Evolutionary conservation across 352 stramenopile genomes (phyloP), one percentile per base, ranked within the genome.

Genomic region (Achlya hypogyna): DNA sequence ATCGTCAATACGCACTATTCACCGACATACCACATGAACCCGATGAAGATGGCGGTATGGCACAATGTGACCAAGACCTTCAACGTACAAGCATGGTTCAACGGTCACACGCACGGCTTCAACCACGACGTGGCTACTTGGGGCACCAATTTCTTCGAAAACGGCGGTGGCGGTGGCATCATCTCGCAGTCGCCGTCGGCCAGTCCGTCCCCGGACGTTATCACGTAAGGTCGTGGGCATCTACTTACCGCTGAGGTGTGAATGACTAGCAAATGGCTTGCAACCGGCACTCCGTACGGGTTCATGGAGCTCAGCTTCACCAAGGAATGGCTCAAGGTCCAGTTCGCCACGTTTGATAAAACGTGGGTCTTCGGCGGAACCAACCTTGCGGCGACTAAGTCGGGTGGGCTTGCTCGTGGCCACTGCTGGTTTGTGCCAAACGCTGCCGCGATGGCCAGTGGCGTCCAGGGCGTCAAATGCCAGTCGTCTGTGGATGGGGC

Each of bases 1-100:
- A 73, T 92, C 51, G 78, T 94, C 53, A 94, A 92, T 74, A 91
- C 86, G 69, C 86, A 94, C 76, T 94, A 94, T 78, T 94, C 84
- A 53, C 84, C 86, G 18, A 83, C 91, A 71, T 92, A 92, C 69
- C 85, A 93, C 77, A 93, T 93, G 85, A 87, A 76, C 63, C 78
- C 86, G 47, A 77, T 87, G 69, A 88, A 88, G 75, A 91, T 92
- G 80, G 90, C 91, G 72, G 78, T 84, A 62, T 93, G 85, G 85
- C 92, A 88, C 71, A 74, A 81, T 71, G 73, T 93, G 65, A 86
- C 83, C 8, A 93, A 92, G 70, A 79, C 87, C 9, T 70, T 79
- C 64, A 75, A 76, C 25, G 84, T 87, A 2, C 84, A 93, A 59
- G 31, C 88, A n/a, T 93, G 82, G 82, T 70, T 91, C 42, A 93